Evolutionary conservation across 306 rosid species (phyloP).

Genomic region (Prunus davidiana): DNA sequence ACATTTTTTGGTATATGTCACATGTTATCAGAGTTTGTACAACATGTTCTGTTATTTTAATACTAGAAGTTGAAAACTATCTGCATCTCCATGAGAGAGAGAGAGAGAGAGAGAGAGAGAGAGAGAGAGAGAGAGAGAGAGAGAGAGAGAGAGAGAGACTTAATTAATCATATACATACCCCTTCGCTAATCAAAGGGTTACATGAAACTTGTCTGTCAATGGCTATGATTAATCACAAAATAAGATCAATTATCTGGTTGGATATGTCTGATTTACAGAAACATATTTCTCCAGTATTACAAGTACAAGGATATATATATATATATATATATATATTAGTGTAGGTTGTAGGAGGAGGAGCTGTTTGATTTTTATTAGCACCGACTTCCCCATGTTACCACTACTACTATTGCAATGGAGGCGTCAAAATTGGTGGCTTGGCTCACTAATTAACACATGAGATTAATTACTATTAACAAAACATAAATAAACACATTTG

Average conservation of each 20-base stretch:
- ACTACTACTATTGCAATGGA: not conserved
- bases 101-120: too few relatives aligned
- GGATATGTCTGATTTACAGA: not conserved
- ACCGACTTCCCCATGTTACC: conserved; percentile 2
- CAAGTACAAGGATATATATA: too few relatives aligned
- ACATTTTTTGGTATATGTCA: conserved; percentile 6
- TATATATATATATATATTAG: not conserved
- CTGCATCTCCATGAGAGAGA: not conserved
- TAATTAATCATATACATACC: not conserved
- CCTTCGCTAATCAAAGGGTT: conserved; percentile 1
- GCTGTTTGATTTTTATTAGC: not conserved
- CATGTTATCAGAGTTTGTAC: conserved; percentile 13
- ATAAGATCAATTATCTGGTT: not conserved
- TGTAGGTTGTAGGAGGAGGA: not conserved
- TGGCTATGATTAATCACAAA: not conserved
- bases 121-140: not conserved
- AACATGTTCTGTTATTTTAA: not conserved
- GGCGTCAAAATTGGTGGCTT: too few relatives aligned
- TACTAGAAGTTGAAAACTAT: not conserved
- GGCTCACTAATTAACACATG: too few relatives aligned
- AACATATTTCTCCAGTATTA: not conserved
- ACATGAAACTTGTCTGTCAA: not conserved
- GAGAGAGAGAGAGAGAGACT: not conserved
- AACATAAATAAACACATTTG: too few relatives aligned
- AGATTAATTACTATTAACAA: too few relatives aligned